Percentiles rank a stretch among this genome's conserved stretches.
Evolutionary conservation across 1,284 basidiomycete genomes (phyloP).

Genomic region (Fomes fomentarius): DNA sequence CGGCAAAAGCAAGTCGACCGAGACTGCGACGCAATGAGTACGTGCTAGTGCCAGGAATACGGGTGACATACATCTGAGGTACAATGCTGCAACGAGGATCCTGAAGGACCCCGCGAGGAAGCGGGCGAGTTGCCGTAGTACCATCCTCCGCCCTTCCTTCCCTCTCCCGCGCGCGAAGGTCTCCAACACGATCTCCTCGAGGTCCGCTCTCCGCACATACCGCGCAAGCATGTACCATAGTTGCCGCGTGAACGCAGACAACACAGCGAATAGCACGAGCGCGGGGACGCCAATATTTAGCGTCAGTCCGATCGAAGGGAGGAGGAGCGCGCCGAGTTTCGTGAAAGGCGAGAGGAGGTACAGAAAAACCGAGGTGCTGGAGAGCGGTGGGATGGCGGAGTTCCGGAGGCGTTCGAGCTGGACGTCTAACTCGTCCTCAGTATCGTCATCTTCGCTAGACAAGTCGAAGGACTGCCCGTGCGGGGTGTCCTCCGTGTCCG

Average conservation of each 20-base stretch:
- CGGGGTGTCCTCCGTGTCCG: constrained; percentile 45
- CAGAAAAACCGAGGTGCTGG: constrained; percentile 61
- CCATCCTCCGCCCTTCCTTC: constrained; percentile 40
- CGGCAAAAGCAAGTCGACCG: constrained; percentile 52
- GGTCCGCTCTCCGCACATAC: constrained; percentile 62
- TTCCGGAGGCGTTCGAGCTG: constrained; percentile 46
- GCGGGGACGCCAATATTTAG: constrained; percentile 54
- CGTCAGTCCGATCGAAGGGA: constrained; percentile 50
- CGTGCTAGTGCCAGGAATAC: too few relatives aligned
- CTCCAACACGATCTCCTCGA: constrained; percentile 66
- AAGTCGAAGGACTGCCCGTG: constrained; percentile 46
- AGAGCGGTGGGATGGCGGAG: constrained; percentile 53
- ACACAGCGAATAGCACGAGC: constrained; percentile 54
- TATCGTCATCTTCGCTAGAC: constrained; percentile 50
- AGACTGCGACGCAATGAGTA: constrained; percentile 40
- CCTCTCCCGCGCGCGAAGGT: constrained; percentile 59
- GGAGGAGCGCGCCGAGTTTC: constrained; percentile 67
- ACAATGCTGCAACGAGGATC: constrained; percentile 58
- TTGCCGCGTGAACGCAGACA: constrained; percentile 65
- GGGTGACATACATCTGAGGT: constrained; percentile 60
- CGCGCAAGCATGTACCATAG: constrained; percentile 75
- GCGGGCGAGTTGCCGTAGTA: constrained; percentile 42
- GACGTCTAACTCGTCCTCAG: constrained; percentile 51
- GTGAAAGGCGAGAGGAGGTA: constrained; percentile 71
- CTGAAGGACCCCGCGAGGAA: constrained; percentile 46